Percentiles rank a stretch among this genome's conserved stretches.
Conservation (phyloP, 768 basidiomycete species). For the Xerocomus spinulosus region DNA sequence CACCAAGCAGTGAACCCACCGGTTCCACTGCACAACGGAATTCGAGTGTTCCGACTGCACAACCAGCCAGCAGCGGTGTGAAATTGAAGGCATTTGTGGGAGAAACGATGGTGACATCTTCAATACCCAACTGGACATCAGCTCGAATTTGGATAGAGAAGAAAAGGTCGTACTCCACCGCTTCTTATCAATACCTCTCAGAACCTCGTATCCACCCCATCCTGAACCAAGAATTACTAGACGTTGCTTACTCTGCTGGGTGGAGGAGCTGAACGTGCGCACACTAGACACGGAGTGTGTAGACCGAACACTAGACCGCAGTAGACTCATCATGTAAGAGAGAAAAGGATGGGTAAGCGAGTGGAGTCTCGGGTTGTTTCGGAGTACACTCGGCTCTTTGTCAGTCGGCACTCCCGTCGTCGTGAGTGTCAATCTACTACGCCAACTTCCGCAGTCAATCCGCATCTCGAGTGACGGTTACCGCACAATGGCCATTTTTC, state of each 20-base stretch:
- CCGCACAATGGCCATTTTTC: too few relatives aligned
- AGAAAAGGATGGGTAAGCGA: neutral
- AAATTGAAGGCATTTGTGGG: constrained; percentile 47
- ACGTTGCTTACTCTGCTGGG: constrained; percentile 31
- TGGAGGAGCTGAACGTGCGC: constrained; percentile 39
- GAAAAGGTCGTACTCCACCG: constrained; percentile 51
- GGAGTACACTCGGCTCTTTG: constrained; percentile 4
- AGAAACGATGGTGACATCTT: constrained; percentile 65
- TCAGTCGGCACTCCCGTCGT: too few relatives aligned
- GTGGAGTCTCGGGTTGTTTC: constrained; percentile 11
- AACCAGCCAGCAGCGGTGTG: constrained; percentile 45
- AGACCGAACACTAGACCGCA: constrained; percentile 8
- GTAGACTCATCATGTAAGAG: constrained; percentile 11
- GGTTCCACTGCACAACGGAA: constrained; percentile 79
- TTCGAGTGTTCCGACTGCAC: constrained; percentile 81
- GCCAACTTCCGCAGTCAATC: neutral
- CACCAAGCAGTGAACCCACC: constrained; percentile 36
- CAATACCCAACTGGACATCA: neutral
- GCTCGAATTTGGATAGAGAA: neutral
- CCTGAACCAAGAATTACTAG: constrained; percentile 73
- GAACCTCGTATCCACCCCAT: constrained; percentile 73
- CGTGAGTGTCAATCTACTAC: too few relatives aligned
- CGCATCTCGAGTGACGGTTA: too few relatives aligned
- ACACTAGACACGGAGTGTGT: constrained; percentile 1
- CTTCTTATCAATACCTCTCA: constrained; percentile 64